Percentiles rank a stretch among this genome's conserved stretches.
phyloP scores from a whole-genome alignment of 345 rosid species.

The Geranium brycei region DNA sequence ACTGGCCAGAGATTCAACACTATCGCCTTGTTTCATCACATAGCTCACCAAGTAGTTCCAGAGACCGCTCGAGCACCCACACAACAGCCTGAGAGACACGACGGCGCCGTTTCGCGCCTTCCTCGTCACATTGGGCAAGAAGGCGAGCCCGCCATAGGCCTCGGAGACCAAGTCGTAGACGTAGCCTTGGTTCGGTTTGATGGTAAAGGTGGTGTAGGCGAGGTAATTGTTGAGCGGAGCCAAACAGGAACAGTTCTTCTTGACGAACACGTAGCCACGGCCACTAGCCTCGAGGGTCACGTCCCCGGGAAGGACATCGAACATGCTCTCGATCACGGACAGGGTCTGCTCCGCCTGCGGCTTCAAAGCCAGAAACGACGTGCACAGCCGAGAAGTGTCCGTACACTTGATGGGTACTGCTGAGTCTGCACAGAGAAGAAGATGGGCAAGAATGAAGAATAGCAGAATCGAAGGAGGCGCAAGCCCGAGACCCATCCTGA shows the following conservation, averaged over 20 bases:
- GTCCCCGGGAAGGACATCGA: conserved; percentile 58
- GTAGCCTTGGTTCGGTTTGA: conserved; percentile 40
- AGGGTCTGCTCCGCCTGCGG: conserved; percentile 48
- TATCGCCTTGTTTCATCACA: conserved; percentile 59
- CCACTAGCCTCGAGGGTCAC: conserved; percentile 33
- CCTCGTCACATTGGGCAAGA: conserved; percentile 43
- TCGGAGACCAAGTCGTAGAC: conserved; percentile 44
- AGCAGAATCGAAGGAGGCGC: conserved; percentile 4
- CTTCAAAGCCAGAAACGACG: conserved; percentile 72
- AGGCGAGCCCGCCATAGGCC: conserved; percentile 72
- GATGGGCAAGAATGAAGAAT: conserved; percentile 12
- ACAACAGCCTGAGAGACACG: conserved; percentile 65
- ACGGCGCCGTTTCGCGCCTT: conserved; percentile 47
- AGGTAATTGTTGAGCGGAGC: conserved; percentile 40
- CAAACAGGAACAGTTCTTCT: conserved; percentile 86
- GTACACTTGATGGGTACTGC: conserved; percentile 60
- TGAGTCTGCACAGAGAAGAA: conserved; percentile 19
- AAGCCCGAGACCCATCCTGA: too few relatives aligned
- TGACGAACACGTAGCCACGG: conserved; percentile 47
- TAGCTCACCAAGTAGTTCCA: conserved; percentile 97
- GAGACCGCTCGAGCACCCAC: conserved; percentile 88
- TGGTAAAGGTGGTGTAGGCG: conserved; percentile 66
- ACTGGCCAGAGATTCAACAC: conserved; percentile 72
- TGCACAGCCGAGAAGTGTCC: conserved; percentile 67
- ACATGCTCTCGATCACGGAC: conserved; percentile 75